phyloP scores from a whole-genome alignment of 2,329 filamentous ascomycete genomes.

The Colletotrichum euphorbiae region DNA sequence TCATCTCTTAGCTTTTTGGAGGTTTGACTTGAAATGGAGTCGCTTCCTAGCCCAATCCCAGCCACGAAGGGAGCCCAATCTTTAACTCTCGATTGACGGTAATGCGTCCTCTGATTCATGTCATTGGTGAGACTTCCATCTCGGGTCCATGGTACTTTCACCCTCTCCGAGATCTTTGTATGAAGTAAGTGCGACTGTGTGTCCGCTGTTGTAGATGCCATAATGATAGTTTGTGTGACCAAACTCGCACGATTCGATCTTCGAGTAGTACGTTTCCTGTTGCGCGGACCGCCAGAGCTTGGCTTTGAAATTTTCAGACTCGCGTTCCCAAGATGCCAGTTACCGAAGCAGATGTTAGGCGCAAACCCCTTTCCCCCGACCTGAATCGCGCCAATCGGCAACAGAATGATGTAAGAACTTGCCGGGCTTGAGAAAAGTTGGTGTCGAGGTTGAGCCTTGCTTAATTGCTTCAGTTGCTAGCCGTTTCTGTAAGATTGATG shows the following conservation, averaged over 20 bases:
- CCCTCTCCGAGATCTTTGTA: background rate
- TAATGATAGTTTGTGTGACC: background rate
- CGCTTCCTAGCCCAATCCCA: conserved; percentile 1
- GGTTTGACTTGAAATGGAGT: background rate
- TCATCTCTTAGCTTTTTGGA: background rate
- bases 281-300: background rate
- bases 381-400: background rate
- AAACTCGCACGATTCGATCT: background rate
- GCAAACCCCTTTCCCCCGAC: background rate
- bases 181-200: background rate
- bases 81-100: background rate
- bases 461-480: background rate
- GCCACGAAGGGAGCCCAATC: background rate
- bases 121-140: conserved; percentile 6
- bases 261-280: background rate
- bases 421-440: background rate
- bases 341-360: conserved; percentile 2
- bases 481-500: background rate
- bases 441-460: background rate
- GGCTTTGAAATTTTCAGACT: background rate
- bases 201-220: background rate
- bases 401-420: conserved; percentile 8
- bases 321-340: background rate
- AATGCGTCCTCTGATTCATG: background rate
- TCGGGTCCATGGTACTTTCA: background rate